These are phyloP conservation scores for Tephrocybe sp. DNA, from an alignment of 768 basidiomycete species.

Conservation along the genomic window DNA sequence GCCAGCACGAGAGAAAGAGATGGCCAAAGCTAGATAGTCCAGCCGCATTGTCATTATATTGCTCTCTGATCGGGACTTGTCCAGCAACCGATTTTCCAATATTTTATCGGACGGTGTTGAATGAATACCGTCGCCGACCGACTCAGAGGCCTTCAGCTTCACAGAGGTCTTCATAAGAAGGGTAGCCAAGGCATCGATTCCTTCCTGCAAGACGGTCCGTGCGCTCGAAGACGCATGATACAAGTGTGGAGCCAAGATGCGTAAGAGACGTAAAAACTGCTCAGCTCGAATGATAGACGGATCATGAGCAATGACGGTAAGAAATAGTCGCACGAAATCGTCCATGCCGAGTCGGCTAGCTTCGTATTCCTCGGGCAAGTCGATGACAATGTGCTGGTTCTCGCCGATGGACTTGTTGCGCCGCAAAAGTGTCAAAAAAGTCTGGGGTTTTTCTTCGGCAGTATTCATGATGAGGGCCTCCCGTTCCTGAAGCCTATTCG, in stretches of 20 bases:
- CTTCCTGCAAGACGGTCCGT: conserved; percentile 59
- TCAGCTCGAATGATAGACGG: conserved; percentile 65
- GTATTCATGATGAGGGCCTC: conserved; percentile 69
- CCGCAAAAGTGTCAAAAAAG: conserved; percentile 58
- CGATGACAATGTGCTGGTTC: conserved; percentile 36
- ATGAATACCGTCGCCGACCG: conserved; percentile 23
- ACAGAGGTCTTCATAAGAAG: conserved; percentile 48
- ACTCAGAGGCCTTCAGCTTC: conserved; percentile 45
- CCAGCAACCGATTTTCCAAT: conserved; percentile 34
- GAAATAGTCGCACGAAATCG: conserved; percentile 67
- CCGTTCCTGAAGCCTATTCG: conserved; percentile 64
- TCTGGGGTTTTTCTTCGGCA: conserved; percentile 74
- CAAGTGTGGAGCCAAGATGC: conserved; percentile 53
- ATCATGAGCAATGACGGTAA: conserved; percentile 81
- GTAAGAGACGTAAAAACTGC: conserved; percentile 65
- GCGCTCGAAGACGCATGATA: conserved; percentile 56
- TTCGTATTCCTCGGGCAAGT: conserved; percentile 62
- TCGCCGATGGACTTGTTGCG: conserved; percentile 42
- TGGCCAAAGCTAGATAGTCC: conserved; percentile 61
- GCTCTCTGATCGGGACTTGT: conserved; percentile 49
- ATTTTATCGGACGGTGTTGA: conserved; percentile 24
- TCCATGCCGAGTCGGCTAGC: conserved; percentile 56
- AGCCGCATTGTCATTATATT: conserved; percentile 59
- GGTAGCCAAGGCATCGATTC: conserved; percentile 63
- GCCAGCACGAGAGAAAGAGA: conserved; percentile 49